Conservation (phyloP, 768 basidiomycete species). For the Amanita exitialis region DNA sequence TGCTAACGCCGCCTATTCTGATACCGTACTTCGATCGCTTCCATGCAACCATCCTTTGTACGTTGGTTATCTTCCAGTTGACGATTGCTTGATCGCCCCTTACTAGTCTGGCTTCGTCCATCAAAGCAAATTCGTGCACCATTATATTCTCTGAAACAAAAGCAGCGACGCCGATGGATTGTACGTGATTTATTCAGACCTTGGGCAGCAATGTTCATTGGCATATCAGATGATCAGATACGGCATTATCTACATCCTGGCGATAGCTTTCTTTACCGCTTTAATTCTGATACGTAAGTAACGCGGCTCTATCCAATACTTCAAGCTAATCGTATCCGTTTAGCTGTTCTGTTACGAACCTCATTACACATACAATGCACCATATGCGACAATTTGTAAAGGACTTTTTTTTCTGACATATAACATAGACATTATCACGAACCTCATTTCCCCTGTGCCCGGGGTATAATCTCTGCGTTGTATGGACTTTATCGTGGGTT, state of each 20-base stretch:
- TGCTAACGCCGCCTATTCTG: constrained; percentile 81
- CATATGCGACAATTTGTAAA: constrained; percentile 58
- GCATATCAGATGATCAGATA: constrained; percentile 67
- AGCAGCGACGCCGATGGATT: constrained; percentile 82
- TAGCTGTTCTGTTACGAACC: constrained; percentile 55
- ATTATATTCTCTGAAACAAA: constrained; percentile 83
- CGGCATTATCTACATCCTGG: constrained; percentile 62
- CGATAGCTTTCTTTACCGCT: constrained; percentile 61
- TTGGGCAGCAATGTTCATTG: background rate
- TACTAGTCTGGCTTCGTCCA: constrained; percentile 84
- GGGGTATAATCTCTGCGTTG: background rate
- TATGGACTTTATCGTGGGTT: background rate
- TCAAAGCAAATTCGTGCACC: constrained; percentile 92
- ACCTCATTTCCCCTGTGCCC: background rate
- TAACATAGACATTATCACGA: constrained; percentile 1
- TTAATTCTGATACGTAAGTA: constrained; percentile 73
- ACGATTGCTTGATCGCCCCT: constrained; percentile 12
- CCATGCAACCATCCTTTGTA: constrained; percentile 87
- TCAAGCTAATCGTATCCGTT: constrained; percentile 4
- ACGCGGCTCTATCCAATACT: constrained; percentile 7
- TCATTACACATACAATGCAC: constrained; percentile 52
- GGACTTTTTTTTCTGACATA: constrained; percentile 26
- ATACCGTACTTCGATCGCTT: constrained; percentile 88
- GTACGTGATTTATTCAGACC: constrained; percentile 34
- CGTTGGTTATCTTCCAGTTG: constrained; percentile 21